phyloP scores from a whole-genome alignment of 257 asterid species.

The Ilex aquifolium region DNA sequence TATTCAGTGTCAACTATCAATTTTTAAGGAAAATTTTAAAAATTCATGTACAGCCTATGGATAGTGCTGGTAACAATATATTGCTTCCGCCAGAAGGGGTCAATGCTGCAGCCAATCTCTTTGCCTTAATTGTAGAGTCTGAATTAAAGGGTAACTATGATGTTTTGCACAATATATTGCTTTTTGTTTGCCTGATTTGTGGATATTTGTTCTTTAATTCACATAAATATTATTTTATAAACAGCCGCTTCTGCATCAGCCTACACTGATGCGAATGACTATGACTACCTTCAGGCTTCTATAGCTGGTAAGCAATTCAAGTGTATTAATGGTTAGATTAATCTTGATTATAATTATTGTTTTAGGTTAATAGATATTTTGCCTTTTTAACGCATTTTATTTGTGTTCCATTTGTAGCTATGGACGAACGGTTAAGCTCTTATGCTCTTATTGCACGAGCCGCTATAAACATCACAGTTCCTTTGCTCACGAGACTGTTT shows the following conservation, averaged over 20 bases:
- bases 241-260: constrained; percentile 84
- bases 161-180: constrained; percentile 7
- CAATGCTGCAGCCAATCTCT: constrained; percentile 74
- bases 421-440: constrained; percentile 94
- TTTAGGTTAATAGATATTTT: constrained; percentile 2
- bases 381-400: constrained; percentile 15
- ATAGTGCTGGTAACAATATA: constrained; percentile 37
- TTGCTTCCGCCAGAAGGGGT: constrained; percentile 77
- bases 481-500: constrained; percentile 59
- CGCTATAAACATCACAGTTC: constrained; percentile 59
- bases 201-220: constrained; percentile 12
- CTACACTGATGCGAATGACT: constrained; percentile 59
- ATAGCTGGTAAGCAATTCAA: constrained; percentile 43
- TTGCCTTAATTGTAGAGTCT: constrained; percentile 72
- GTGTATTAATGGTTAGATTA: background rate
- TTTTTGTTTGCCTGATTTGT: constrained; percentile 7
- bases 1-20: too few species aligned
- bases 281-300: constrained; percentile 70
- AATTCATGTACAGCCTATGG: constrained; percentile 50
- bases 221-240: constrained; percentile 17
- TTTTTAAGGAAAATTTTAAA: background rate
- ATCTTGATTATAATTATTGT: too few species aligned
- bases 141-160: constrained; percentile 61
- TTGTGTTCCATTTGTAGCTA: constrained; percentile 49
- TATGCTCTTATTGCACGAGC: constrained; percentile 98